Percentiles rank a stretch among this genome's conserved stretches.
Evolutionary conservation across 2,329 filamentous ascomycete genomes (phyloP).

Genomic region (Salinomyces thailandicus): DNA sequence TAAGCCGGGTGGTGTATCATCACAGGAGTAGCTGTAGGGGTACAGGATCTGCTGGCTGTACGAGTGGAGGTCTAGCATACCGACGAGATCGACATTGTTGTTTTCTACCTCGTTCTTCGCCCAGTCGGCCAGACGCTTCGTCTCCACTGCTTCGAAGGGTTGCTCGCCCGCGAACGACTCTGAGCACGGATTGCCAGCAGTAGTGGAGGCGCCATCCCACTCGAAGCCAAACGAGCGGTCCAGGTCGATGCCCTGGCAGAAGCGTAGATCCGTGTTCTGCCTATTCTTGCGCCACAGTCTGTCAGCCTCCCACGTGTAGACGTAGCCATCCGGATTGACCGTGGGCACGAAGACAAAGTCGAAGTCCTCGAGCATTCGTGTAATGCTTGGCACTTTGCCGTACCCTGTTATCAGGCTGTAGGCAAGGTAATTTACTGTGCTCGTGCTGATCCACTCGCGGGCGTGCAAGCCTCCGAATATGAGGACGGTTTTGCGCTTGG

Average conservation of each 20-base stretch:
- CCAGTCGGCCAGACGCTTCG: conserved; percentile 67
- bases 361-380: conserved; percentile 68
- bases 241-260: conserved; percentile 80
- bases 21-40: conserved; percentile 81
- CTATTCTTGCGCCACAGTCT: conserved; percentile 92
- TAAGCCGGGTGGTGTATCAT: conserved; percentile 64
- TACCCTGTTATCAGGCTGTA: conserved; percentile 80
- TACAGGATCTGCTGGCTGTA: conserved; percentile 94
- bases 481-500: conserved; percentile 62
- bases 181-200: conserved; percentile 69
- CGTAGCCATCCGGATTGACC: conserved; percentile 86
- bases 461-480: conserved; percentile 83
- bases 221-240: conserved; percentile 78
- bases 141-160: conserved; percentile 76
- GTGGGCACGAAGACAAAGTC: conserved; percentile 84
- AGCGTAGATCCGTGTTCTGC: conserved; percentile 68
- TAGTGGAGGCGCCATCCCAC: conserved; percentile 59
- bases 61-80: conserved; percentile 80
- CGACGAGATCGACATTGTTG: conserved; percentile 66
- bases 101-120: conserved; percentile 64
- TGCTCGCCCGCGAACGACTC: conserved; percentile 77
- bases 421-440: conserved; percentile 80
- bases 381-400: conserved; percentile 59
- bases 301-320: conserved; percentile 86
- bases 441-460: conserved; percentile 91